A percentile compares a stretch with the other conserved stretches of the same genome.
Evolutionary conservation across 495 filamentous ascomycete species (phyloP).

Genomic region (Neurospora pannonica): DNA sequence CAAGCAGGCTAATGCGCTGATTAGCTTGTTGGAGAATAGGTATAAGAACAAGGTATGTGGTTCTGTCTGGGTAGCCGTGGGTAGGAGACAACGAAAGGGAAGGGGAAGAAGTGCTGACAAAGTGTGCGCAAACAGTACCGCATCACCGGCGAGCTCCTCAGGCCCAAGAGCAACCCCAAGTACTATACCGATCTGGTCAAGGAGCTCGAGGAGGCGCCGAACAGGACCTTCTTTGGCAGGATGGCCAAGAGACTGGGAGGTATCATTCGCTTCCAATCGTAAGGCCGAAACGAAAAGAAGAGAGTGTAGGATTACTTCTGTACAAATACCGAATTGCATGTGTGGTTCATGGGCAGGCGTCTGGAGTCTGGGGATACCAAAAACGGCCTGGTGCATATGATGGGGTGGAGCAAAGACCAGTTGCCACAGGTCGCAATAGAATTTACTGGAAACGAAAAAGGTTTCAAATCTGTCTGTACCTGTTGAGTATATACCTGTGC

Average conservation of each 20-base stretch:
- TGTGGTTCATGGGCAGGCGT: neutral
- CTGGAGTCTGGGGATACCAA: neutral
- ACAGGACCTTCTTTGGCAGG: conserved; percentile 47
- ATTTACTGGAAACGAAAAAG: no score
- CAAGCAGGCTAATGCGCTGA: conserved; percentile 62
- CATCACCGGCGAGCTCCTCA: conserved; percentile 48
- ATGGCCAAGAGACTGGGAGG: conserved; percentile 52
- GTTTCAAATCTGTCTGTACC: neutral
- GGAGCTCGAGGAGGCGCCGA: conserved; percentile 65
- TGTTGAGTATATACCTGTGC: neutral
- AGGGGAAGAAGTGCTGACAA: neutral
- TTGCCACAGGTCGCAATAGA: neutral
- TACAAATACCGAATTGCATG: conserved; percentile 3
- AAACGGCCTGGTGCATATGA: neutral
- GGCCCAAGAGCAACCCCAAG: conserved; percentile 63
- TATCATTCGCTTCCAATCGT: conserved; percentile 46
- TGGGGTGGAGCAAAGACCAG: neutral
- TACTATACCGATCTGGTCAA: conserved; percentile 65
- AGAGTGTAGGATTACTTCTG: conserved; percentile 2
- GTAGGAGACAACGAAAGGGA: neutral
- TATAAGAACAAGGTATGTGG: conserved; percentile 54
- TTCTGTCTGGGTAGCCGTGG: neutral
- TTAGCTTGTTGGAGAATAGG: conserved; percentile 63
- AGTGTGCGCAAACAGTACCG: conserved; percentile 44
- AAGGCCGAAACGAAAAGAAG: no score